Evolutionary conservation across 306 rosid species (phyloP), one percentile per base, ranked within the genome.

Genomic region (Prunus mira): DNA sequence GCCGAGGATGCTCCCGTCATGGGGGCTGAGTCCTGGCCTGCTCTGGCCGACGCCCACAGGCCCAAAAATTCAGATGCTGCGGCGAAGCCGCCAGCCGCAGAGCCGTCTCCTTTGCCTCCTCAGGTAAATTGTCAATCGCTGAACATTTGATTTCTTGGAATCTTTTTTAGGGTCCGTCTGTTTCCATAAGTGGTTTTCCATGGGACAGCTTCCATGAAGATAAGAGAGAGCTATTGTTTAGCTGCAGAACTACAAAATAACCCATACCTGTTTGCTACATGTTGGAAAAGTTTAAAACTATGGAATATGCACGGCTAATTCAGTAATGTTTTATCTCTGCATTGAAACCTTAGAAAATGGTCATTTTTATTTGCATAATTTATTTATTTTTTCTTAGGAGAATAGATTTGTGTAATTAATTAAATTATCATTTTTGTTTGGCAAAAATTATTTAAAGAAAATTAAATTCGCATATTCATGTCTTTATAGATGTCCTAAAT

Each of bases 1-100:
- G 68, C 78, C 6, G 72, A 46, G 24, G 96, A 92, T 67, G 82
- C 86, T 58, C 81, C 95, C 12, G 88, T 90, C 66, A 80, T 92
- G 87, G 96, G 86, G 1, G 85, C 91, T 0, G 93, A 90, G 58
- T 76, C 93, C 60, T 95, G 99, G 99, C 97, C 99, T 27, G 90
- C 97, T 68, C 91, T 95, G 9, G 75, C 93, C 43, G 93, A 89
- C 58, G 93, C 96, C 2, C 98, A 87, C 41, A 85, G 82, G 22
- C 80, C 89, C 41, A 91, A 90, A 86, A 82, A 38, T 82, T 54
- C 80, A 15, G 86, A 86, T 64, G 90, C 71, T 12, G 54, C 81
- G 6, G 49, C 80, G 2, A 90, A 84, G 78, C 76, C 84, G 17
- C 85, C 72, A 14, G 74, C 79, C 78, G 47, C 65, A 4, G 77